Evolutionary conservation across 768 basidiomycete species (phyloP).

Genomic region (Tricholoma sp.): DNA sequence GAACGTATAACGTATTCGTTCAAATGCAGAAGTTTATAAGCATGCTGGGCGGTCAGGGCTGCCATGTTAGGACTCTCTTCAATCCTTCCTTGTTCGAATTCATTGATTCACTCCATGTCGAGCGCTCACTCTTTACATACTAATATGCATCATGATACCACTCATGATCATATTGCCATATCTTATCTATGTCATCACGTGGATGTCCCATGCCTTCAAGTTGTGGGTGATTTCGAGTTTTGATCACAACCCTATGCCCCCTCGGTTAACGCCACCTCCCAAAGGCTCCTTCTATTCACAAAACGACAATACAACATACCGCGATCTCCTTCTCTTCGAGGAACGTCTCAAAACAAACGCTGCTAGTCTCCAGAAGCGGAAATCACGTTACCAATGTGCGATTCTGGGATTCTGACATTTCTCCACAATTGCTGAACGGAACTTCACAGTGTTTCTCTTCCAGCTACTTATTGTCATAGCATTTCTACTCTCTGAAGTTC

Average conservation of each 20-base stretch:
- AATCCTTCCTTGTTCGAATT: too few species aligned
- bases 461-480: conserved; percentile 63
- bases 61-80: too few species aligned
- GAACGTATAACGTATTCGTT: too few species aligned
- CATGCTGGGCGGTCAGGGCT: too few species aligned
- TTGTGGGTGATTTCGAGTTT: too few species aligned
- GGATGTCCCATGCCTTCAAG: too few species aligned
- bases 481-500: conserved; percentile 71
- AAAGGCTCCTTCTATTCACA: conserved; percentile 43
- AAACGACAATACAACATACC: conserved; percentile 74
- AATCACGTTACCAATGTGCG: conserved; percentile 79
- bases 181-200: too few species aligned
- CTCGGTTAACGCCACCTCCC: conserved; percentile 33
- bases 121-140: too few species aligned
- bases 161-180: too few species aligned
- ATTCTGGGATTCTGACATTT: conserved; percentile 12
- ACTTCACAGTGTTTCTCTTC: conserved; percentile 60
- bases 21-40: too few species aligned
- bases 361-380: conserved; percentile 69
- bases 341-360: conserved; percentile 95
- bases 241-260: conserved; percentile 5
- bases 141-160: too few species aligned
- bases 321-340: conserved; percentile 89
- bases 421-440: background rate
- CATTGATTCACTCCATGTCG: too few species aligned